Conservation (phyloP, 352 stramenopile genomes). For the Phytopythium mirpurense region DNA sequence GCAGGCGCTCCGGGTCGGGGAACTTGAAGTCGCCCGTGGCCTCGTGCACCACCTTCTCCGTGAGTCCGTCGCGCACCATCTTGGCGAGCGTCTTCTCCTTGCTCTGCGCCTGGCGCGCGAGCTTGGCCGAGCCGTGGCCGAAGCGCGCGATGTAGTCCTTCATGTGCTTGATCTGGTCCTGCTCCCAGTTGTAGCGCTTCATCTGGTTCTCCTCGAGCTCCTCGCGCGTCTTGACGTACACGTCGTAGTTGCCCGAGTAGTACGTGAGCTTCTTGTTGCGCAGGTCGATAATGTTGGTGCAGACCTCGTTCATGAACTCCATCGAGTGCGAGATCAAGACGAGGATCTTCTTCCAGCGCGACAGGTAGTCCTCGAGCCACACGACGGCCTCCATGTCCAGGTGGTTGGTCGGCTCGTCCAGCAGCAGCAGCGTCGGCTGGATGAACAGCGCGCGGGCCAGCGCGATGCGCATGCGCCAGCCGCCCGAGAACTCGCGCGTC, state of each 20-base stretch:
- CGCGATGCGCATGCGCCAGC: constrained; percentile 96
- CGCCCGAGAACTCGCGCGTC: constrained; percentile 92
- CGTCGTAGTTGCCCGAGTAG: constrained; percentile 98
- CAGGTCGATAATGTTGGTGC: constrained; percentile 98
- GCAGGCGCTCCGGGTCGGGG: constrained; percentile 92
- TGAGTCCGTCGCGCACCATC: constrained; percentile 95
- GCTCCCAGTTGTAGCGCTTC: constrained; percentile 97
- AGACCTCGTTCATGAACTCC: constrained; percentile 99
- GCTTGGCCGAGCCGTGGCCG: constrained; percentile 96
- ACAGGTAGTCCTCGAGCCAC: constrained; percentile 98
- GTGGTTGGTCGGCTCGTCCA: constrained; percentile 95
- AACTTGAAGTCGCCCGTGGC: constrained; percentile 93
- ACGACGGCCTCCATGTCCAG: constrained; percentile 98
- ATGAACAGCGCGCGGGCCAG: constrained; percentile 97
- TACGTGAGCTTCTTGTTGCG: constrained; percentile 94
- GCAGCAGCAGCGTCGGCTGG: constrained; percentile 91
- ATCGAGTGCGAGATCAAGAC: constrained; percentile 98
- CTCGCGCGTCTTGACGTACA: constrained; percentile 94
- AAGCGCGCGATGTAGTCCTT: constrained; percentile 99
- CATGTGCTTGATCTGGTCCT: constrained; percentile 98
- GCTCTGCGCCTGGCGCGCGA: constrained; percentile 96
- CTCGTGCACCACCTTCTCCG: constrained; percentile 92
- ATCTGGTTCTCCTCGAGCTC: constrained; percentile 99
- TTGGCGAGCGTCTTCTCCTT: constrained; percentile 99
- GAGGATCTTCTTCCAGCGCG: constrained; percentile 96